Evolutionary conservation across 345 rosid species (phyloP), one percentile per base, ranked within the genome.

Genomic region (Chamaenerion angustifolium): DNA sequence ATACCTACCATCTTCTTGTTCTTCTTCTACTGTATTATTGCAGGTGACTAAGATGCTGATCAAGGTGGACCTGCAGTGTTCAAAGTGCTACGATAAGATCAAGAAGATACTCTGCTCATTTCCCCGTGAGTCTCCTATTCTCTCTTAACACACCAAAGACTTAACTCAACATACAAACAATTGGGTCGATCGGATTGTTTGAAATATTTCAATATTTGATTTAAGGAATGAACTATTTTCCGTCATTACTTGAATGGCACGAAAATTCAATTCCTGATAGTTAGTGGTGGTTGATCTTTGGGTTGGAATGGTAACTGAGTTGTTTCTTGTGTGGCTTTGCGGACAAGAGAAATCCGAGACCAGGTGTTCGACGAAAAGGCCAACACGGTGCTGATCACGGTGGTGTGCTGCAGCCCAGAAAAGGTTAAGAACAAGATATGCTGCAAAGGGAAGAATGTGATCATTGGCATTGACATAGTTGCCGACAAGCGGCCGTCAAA

Each of bases 361-460:
- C 86, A 77, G 67, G 3, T 64, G 4, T 86, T 67, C 42, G 79
- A 90, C 54, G 88, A 78, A 58, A 86, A 90, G 73, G 37, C 64
- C 3, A 78, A 83, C 64, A 70, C 55, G 4, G 95, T 83, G 61
- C 61, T 49, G 42, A 72, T 90, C 67, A 90, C 69, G 6, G 94
- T 90, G 19, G 80, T 74, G 12, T 82, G 94, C 53, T 83, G 95
- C 62, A 70, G 71, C 49, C 97, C 95, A 3, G 95, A 89, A 47
- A 79, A 60, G 65, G 69, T 82, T 12, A 50, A 0, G 58, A 47
- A 10, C 58, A n/a, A 52, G 64, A 35, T 56, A 42, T 9, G 57
- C 57, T 1, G 59, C 54, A 15, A 40, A 45, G 44, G 57, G 54
- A 0, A 68, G 19, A n/a, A 56, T 51, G 7, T 57, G 31, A 45